phyloP scores from a whole-genome alignment of 2,329 filamentous ascomycete species.

The Arachnomyces sp. region DNA sequence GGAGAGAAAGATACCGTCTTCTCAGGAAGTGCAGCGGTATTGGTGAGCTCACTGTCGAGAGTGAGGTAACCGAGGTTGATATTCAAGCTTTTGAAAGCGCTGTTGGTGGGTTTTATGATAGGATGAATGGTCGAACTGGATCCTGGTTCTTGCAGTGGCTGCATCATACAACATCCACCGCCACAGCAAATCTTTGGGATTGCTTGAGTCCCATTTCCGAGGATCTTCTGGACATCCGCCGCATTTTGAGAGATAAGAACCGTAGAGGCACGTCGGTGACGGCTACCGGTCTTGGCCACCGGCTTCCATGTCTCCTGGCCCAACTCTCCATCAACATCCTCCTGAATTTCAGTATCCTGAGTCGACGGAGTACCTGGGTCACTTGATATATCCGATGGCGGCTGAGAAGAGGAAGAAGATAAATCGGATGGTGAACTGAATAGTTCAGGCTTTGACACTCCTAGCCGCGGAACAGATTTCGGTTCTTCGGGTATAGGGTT shows the following conservation, averaged over 20 bases:
- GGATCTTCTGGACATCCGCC: conserved; percentile 50
- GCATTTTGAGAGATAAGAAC: conserved; percentile 50
- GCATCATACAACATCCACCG: conserved; percentile 56
- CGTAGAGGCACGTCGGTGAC: conserved; percentile 38
- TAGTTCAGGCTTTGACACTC: conserved; percentile 25
- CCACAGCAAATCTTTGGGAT: conserved; percentile 58
- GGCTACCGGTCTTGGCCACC: conserved; percentile 13
- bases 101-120: conserved; percentile 63
- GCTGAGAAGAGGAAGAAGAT: conserved; percentile 24
- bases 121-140: conserved; percentile 38
- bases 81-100: conserved; percentile 71
- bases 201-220: conserved; percentile 54
- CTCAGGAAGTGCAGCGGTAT: conserved; percentile 63
- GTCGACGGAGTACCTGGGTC: conserved; percentile 33
- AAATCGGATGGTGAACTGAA: conserved; percentile 21
- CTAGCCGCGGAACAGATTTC: conserved; percentile 27
- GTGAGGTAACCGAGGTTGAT: conserved; percentile 71
- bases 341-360: conserved; percentile 26
- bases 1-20: conserved; percentile 61
- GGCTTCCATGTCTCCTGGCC: conserved; percentile 10
- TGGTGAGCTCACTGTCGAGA: conserved; percentile 61
- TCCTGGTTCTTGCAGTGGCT: conserved; percentile 41
- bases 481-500: conserved; percentile 44
- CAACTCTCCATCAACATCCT: conserved; percentile 22
- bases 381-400: conserved; percentile 21